Conservation (phyloP, 202 grass and related monocot genomes). For the Carex sylvatica region DNA sequence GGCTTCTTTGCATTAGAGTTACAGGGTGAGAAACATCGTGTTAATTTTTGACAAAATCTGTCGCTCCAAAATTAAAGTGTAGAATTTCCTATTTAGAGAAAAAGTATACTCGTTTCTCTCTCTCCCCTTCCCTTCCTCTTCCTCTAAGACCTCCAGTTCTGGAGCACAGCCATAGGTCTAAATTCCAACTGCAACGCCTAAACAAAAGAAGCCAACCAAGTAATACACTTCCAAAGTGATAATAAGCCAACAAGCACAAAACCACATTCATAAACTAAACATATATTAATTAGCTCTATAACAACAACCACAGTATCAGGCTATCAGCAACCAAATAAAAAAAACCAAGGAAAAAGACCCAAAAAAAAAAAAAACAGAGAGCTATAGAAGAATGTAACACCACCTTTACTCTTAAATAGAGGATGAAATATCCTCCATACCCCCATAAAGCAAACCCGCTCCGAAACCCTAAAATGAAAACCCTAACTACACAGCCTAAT, state of each 20-base stretch:
- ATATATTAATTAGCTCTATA: conserved; percentile 20
- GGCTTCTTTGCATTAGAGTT: too few relatives aligned
- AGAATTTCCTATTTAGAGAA: too few relatives aligned
- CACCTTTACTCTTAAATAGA: conserved; percentile 28
- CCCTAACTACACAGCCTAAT: conserved; percentile 47
- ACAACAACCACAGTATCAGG: neutral
- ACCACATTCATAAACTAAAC: conserved; percentile 1
- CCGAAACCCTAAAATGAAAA: conserved; percentile 37
- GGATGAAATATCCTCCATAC: conserved; percentile 29
- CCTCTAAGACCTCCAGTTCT: too few relatives aligned
- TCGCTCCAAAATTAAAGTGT: too few relatives aligned
- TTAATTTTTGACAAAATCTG: too few relatives aligned
- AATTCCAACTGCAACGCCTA: neutral
- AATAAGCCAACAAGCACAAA: neutral
- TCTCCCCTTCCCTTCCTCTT: too few relatives aligned
- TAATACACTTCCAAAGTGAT: neutral
- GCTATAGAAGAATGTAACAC: conserved; percentile 20
- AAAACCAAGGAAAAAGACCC: neutral
- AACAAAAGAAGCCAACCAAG: neutral
- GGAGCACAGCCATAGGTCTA: neutral
- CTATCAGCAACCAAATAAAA: conserved; percentile 7
- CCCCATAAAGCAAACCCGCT: conserved; percentile 16
- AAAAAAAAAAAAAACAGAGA: neutral
- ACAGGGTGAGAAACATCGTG: too few relatives aligned
- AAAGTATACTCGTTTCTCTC: too few relatives aligned